Evolutionary conservation across 1,284 basidiomycete species (phyloP).

Genomic region (Rhodofomes roseus): DNA sequence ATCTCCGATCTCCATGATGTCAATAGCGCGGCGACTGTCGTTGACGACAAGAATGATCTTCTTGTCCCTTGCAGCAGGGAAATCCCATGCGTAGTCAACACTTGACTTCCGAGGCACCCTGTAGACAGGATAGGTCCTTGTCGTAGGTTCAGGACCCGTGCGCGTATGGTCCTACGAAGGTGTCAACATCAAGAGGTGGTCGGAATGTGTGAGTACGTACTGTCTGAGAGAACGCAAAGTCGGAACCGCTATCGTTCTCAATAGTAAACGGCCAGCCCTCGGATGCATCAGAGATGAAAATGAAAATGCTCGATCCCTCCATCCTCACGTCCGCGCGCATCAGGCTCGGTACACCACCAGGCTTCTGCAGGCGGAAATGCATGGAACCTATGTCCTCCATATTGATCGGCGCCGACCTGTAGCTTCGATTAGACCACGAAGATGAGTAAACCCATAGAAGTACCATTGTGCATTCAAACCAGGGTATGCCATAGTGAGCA

Average conservation of each 20-base stretch:
- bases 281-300: constrained; percentile 67
- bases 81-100: constrained; percentile 90
- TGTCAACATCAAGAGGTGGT: not conserved
- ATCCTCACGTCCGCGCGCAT: constrained; percentile 84
- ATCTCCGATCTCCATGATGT: constrained; percentile 96
- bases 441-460: not conserved
- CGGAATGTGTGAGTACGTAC: constrained; percentile 36
- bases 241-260: constrained; percentile 84
- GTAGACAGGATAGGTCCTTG: constrained; percentile 43
- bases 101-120: constrained; percentile 55
- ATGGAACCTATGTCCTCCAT: constrained; percentile 89
- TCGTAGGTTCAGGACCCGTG: constrained; percentile 33
- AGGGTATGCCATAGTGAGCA: constrained; percentile 83
- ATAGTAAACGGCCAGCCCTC: constrained; percentile 89
- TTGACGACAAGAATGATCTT: constrained; percentile 71
- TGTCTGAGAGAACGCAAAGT: constrained; percentile 74
- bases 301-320: constrained; percentile 87
- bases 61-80: constrained; percentile 84
- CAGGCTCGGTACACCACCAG: constrained; percentile 49
- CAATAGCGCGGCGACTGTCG: constrained; percentile 70
- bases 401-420: constrained; percentile 90
- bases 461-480: constrained; percentile 87
- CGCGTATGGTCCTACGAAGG: constrained; percentile 46
- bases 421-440: not conserved
- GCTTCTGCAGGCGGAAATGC: constrained; percentile 66